These are phyloP conservation scores for Lactarius quietus DNA, from an alignment of 768 basidiomycete genomes.

Conservation along the genomic window DNA sequence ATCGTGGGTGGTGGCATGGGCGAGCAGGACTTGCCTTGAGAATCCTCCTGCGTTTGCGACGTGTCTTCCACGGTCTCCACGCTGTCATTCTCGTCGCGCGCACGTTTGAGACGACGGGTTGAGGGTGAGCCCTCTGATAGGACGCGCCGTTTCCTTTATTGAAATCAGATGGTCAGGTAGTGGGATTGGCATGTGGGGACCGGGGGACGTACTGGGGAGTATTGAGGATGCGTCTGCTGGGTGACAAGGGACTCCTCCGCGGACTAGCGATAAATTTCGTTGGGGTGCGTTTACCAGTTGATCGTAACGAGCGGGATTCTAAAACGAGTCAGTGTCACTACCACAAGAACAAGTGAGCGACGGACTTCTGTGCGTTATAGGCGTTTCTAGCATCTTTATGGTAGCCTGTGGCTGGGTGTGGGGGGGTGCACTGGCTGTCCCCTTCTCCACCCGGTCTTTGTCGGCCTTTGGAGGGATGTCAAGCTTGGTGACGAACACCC, in stretches of 20 bases:
- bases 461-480: background rate
- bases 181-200: no score
- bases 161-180: background rate
- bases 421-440: background rate
- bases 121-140: slow-evolving; percentile 2
- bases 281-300: background rate
- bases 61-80: slow-evolving; percentile 2
- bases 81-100: slow-evolving; percentile 7
- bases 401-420: background rate
- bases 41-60: slow-evolving; percentile 27
- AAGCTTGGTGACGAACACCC: background rate
- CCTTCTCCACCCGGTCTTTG: background rate
- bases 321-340: background rate
- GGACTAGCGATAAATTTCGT: background rate
- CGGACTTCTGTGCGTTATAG: slow-evolving; percentile 13
- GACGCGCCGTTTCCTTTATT: slow-evolving; percentile 7
- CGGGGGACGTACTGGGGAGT: slow-evolving; percentile 3
- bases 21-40: slow-evolving; percentile 15
- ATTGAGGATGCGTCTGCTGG: slow-evolving; percentile 8
- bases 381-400: slow-evolving; percentile 17
- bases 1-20: background rate
- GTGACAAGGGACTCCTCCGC: slow-evolving; percentile 3
- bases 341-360: background rate
- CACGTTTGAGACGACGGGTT: background rate
- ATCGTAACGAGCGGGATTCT: slow-evolving; percentile 1